Percentiles rank a stretch among this genome's conserved stretches.
These are phyloP conservation scores for Brassica juncea DNA, from an alignment of 345 rosid species.

Conservation along the genomic window DNA sequence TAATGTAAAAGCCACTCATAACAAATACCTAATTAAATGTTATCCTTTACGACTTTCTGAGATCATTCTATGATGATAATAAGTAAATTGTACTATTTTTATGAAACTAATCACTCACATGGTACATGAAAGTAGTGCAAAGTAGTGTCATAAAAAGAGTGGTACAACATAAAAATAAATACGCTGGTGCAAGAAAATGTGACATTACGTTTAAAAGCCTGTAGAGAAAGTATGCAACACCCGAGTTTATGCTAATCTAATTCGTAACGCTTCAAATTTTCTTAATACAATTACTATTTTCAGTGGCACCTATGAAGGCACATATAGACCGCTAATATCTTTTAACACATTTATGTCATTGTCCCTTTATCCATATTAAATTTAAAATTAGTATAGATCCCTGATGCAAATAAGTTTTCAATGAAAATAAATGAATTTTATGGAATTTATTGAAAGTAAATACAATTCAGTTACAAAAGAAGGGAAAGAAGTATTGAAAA, in stretches of 20 bases:
- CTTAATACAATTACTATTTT: not conserved
- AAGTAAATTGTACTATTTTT: not conserved
- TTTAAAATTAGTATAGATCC: not conserved
- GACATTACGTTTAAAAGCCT: not conserved
- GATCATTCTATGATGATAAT: not conserved
- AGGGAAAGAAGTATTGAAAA: not conserved
- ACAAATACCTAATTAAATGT: not conserved
- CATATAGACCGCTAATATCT: not conserved
- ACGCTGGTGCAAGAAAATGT: not conserved
- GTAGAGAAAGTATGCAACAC: not conserved
- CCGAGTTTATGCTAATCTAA: not conserved
- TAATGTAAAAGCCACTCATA: not conserved
- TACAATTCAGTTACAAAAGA: not conserved
- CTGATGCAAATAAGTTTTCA: not conserved
- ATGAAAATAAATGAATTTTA: not conserved
- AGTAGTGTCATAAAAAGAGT: not conserved
- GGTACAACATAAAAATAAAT: not conserved
- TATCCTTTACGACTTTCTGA: not conserved
- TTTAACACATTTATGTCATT: not conserved
- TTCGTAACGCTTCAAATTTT: not conserved
- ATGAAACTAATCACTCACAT: not conserved
- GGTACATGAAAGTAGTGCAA: not conserved
- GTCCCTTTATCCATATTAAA: not conserved
- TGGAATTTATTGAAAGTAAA: not conserved
- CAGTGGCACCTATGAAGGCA: not conserved